These are phyloP conservation scores for Tricholoma sp. DNA, from an alignment of 768 basidiomycete genomes.

Conservation along the genomic window DNA sequence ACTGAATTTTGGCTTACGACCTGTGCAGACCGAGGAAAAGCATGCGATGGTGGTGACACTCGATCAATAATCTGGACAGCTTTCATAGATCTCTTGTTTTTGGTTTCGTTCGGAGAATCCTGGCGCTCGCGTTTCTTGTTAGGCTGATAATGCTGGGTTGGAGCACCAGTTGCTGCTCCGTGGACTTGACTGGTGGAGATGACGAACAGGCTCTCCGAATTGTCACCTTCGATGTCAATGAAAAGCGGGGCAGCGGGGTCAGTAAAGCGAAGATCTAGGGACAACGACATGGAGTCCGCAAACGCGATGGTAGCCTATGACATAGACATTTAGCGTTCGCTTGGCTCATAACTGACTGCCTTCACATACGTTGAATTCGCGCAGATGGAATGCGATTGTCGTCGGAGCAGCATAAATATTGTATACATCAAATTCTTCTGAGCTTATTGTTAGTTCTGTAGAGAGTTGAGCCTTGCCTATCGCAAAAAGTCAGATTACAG, in stretches of 20 bases:
- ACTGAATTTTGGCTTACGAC: neutral
- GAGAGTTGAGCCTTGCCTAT: conserved; percentile 59
- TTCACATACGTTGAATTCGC: conserved; percentile 70
- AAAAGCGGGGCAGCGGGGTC: conserved; percentile 71
- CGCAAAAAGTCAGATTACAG: neutral
- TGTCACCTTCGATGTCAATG: conserved; percentile 70
- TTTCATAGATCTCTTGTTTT: conserved; percentile 49
- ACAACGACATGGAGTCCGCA: conserved; percentile 63
- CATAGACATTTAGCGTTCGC: conserved; percentile 30
- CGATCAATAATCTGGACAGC: conserved; percentile 36
- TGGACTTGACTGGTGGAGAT: conserved; percentile 71
- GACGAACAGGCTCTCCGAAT: conserved; percentile 62
- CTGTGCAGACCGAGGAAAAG: conserved; percentile 3
- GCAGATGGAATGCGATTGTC: conserved; percentile 73
- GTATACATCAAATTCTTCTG: conserved; percentile 79
- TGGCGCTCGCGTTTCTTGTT: conserved; percentile 42
- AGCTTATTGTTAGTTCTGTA: conserved; percentile 72
- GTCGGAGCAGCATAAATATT: conserved; percentile 58
- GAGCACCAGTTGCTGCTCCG: conserved; percentile 24
- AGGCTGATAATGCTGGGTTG: conserved; percentile 19
- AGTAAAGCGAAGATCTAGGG: conserved; percentile 72
- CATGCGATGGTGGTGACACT: conserved; percentile 12
- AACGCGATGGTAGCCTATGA: conserved; percentile 81
- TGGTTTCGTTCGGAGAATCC: conserved; percentile 34
- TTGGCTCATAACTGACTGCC: neutral